Conservation (phyloP, 306 rosid species). For the Gleditsia sinensis region DNA sequence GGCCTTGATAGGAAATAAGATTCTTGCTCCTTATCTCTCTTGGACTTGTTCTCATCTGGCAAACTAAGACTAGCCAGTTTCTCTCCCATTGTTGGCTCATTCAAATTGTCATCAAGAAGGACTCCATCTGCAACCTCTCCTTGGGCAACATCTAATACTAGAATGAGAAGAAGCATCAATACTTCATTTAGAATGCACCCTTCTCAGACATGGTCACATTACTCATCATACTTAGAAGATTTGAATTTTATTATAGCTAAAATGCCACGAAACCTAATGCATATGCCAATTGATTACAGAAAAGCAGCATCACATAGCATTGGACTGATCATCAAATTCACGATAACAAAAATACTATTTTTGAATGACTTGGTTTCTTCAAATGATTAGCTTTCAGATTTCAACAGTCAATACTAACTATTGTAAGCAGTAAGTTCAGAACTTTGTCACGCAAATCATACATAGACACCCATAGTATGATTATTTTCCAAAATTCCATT, state of each 20-base stretch:
- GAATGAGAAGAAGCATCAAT: slow-evolving; percentile 9
- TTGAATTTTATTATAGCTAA: background rate
- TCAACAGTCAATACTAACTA: background rate
- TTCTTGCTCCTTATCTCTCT: slow-evolving; percentile 42
- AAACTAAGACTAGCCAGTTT: slow-evolving; percentile 68
- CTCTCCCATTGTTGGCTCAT: slow-evolving; percentile 86
- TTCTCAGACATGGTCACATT: no score
- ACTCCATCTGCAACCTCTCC: slow-evolving; percentile 54
- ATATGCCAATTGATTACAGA: background rate
- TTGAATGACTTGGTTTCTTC: background rate
- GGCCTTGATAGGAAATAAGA: slow-evolving; percentile 46
- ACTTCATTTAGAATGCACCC: slow-evolving; percentile 4
- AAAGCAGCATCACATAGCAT: background rate
- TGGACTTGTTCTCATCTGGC: slow-evolving; percentile 40
- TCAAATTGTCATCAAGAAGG: slow-evolving; percentile 52
- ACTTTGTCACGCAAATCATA: slow-evolving; percentile 4
- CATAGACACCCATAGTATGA: background rate
- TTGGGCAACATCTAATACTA: slow-evolving; percentile 24
- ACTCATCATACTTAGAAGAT: no score
- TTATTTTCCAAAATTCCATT: background rate
- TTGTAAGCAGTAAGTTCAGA: slow-evolving; percentile 25
- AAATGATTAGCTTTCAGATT: slow-evolving; percentile 5
- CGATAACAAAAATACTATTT: no score
- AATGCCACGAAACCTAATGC: background rate
- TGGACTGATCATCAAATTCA: background rate